A percentile compares a stretch with the other conserved stretches of the same genome.
Conservation (phyloP, 805 yeast species). For the Saturnispora saitoi region DNA sequence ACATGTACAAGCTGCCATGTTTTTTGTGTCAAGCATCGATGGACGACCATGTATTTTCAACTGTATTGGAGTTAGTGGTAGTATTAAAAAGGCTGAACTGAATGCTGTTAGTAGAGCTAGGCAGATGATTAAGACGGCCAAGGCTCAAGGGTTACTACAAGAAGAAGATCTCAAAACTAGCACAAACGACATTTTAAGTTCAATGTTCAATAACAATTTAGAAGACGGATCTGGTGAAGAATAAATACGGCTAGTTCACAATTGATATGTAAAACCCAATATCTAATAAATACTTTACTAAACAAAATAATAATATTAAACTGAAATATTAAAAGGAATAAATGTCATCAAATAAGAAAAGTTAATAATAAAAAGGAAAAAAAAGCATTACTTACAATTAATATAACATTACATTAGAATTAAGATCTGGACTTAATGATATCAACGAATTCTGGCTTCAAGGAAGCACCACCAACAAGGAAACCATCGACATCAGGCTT, state of each 20-base stretch:
- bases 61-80: conserved; percentile 71
- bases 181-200: conserved; percentile 8
- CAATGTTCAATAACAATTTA: conserved; percentile 6
- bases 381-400: not conserved
- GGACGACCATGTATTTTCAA: conserved; percentile 45
- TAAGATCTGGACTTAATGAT: conserved; percentile 87
- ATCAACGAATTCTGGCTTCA: conserved; percentile 96
- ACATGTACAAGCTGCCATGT: conserved; percentile 57
- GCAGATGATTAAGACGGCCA: conserved; percentile 24
- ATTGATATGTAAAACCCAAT: not conserved
- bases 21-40: conserved; percentile 43
- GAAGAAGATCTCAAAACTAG: conserved; percentile 4
- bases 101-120: conserved; percentile 47
- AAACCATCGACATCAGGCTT: conserved; percentile 94
- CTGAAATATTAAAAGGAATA: not conserved
- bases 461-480: conserved; percentile 98
- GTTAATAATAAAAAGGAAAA: not conserved
- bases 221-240: not conserved
- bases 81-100: conserved; percentile 76
- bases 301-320: not conserved
- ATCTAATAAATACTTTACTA: not conserved
- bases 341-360: not conserved
- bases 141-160: conserved; percentile 3
- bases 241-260: not conserved
- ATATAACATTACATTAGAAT: conserved; percentile 10